Evolutionary conservation across 148 eudicot genomes (phyloP).

Genomic region (Talinum fruticosum): DNA sequence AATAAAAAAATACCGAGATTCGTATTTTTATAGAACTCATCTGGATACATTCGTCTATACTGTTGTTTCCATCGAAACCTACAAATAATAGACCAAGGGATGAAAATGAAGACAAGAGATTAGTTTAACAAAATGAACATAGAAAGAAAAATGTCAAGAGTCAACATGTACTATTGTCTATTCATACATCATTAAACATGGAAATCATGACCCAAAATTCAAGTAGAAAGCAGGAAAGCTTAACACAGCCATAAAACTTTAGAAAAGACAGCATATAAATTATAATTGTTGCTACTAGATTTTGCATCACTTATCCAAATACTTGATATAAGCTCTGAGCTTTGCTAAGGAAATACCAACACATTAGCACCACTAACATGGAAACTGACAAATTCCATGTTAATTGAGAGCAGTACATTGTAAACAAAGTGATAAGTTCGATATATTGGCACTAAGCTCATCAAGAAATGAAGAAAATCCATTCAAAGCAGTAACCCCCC

Average conservation of each 20-base stretch:
- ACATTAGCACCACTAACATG: too few relatives aligned
- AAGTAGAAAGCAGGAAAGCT: neutral
- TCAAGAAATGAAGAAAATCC: too few relatives aligned
- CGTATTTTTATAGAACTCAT: conserved; percentile 70
- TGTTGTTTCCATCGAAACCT: conserved; percentile 93
- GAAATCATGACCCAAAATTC: neutral
- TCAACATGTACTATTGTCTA: neutral
- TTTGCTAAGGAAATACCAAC: too few relatives aligned
- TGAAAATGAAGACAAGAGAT: neutral
- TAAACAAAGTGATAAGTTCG: too few relatives aligned
- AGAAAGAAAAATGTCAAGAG: neutral
- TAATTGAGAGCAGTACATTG: too few relatives aligned
- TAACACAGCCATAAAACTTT: neutral
- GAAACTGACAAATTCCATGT: too few relatives aligned
- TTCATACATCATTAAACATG: neutral
- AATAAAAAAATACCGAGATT: conserved; percentile 49
- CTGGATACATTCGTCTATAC: conserved; percentile 69
- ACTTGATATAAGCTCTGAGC: neutral
- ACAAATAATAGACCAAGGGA: conserved; percentile 16
- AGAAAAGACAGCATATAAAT: neutral
- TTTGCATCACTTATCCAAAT: neutral
- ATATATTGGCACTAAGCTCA: too few relatives aligned
- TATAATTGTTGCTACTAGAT: neutral
- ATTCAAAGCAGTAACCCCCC: too few relatives aligned
- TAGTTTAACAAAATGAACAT: neutral